Evolutionary conservation across 2,329 filamentous ascomycete genomes (phyloP), one percentile per base, ranked within the genome.

Genomic region (Alternaria angustiovoidea): DNA sequence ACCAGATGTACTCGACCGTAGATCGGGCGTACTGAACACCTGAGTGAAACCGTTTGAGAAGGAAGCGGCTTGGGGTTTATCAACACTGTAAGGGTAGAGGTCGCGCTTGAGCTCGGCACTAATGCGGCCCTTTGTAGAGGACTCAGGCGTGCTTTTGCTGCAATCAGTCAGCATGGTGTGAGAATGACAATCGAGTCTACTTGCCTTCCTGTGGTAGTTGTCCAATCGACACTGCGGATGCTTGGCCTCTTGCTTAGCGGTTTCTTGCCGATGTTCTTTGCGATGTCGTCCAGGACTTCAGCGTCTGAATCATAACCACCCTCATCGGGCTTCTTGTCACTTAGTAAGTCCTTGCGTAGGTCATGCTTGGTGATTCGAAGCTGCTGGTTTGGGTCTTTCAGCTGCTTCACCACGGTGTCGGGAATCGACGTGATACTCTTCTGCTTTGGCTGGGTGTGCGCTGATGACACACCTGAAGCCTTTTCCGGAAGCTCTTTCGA

Each of bases 281-380:
- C 74, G 32, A 77, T 63, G 36, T 77, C 74, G 46, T 74, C 70
- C 14, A 81, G 58, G 24, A 74, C 63, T 55, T 73, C 58, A 30
- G 78, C 78, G 65, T 81, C 79, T 12, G 71, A 67, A 57, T 80
- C 78, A 42, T 79, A 80, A 12, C 75, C 75, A 7, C 76, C 76
- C 46, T 78, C 69, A 26, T 70, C 66, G 7, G 73, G 68, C 49
- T 64, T 68, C 62, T 73, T 75, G 57, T 75, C 67, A 44, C 70
- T 75, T 4, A 78, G 61, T 2, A 79, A 59, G 22, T 78, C 65
- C n/a, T 74, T 77, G 11, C 67, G 67, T 7, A 78, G 51, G 51
- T 74, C 64, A 3, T 69, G 53, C 49, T 77, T 77, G 11, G 69
- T 77, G 56, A 76, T 69, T 22, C 67, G 69, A 22, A 78, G 52